These are phyloP conservation scores for Phytophthora meadii DNA, from an alignment of 352 stramenopile genomes.

Conservation along the genomic window DNA sequence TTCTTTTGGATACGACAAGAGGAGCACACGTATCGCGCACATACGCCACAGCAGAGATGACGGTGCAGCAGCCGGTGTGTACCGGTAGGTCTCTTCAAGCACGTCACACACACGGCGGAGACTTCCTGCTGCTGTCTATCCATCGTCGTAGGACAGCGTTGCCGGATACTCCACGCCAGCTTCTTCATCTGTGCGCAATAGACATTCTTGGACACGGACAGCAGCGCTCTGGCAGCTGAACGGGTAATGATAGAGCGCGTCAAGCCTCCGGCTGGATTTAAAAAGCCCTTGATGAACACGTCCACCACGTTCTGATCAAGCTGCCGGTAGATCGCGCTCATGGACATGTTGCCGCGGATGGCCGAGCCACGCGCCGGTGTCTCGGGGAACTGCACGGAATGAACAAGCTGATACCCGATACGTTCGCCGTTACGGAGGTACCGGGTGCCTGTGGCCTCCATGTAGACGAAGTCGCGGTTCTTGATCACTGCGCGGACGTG, in stretches of 20 bases:
- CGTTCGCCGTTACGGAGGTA: conserved; percentile 45
- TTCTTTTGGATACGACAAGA: conserved; percentile 32
- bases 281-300: conserved; percentile 41
- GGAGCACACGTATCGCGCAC: conserved; percentile 28
- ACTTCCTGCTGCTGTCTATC: conserved; percentile 15
- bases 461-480: conserved; percentile 61
- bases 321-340: conserved; percentile 49
- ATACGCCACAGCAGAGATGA: conserved; percentile 31
- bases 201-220: conserved; percentile 39
- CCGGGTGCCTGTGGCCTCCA: conserved; percentile 54
- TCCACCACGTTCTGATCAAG: conserved; percentile 45
- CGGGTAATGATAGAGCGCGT: conserved; percentile 38
- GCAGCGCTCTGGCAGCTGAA: conserved; percentile 32
- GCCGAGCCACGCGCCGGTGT: conserved; percentile 23
- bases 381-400: conserved; percentile 51
- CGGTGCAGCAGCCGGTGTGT: conserved; percentile 19
- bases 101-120: conserved; percentile 26
- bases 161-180: conserved; percentile 35
- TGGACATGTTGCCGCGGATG: conserved; percentile 56
- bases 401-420: conserved; percentile 58
- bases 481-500: conserved; percentile 38
- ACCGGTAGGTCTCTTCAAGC: conserved; percentile 29
- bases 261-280: conserved; percentile 38
- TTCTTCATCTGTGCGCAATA: conserved; percentile 47
- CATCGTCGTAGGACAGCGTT: conserved; percentile 21